Evolutionary conservation across 805 yeast genomes (phyloP).

Genomic region (Pichia rugopelliculosa): DNA sequence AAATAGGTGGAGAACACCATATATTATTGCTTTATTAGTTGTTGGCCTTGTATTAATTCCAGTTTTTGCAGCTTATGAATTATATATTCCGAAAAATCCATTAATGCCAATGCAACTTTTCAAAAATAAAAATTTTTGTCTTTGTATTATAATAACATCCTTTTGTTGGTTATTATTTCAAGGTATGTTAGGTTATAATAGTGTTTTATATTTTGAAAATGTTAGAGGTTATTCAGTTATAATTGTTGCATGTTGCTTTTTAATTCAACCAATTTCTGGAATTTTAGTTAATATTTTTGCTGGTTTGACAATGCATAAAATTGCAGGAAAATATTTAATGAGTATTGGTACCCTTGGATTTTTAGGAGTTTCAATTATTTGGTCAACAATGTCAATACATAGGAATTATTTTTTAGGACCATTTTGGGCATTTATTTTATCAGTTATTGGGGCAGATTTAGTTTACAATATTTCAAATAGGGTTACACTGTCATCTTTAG

Average conservation of each 20-base stretch:
- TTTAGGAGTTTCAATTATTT: conserved; percentile 31
- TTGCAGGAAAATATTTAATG: conserved; percentile 35
- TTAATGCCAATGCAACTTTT: conserved; percentile 41
- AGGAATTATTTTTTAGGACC: conserved; percentile 39
- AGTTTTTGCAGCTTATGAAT: conserved; percentile 32
- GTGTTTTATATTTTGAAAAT: conserved; percentile 37
- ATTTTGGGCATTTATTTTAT: conserved; percentile 34
- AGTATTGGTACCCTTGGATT: conserved; percentile 31
- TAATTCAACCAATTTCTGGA: conserved; percentile 39
- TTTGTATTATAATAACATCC: conserved; percentile 32
- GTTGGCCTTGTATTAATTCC: conserved; percentile 32
- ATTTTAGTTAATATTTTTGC: conserved; percentile 37
- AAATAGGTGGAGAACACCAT: conserved; percentile 40
- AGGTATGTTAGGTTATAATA: conserved; percentile 34
- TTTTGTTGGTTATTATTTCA: conserved; percentile 37
- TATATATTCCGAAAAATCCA: conserved; percentile 34
- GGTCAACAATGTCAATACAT: conserved; percentile 33
- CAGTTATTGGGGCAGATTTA: conserved; percentile 42
- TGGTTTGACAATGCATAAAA: conserved; percentile 37
- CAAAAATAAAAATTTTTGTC: conserved; percentile 31
- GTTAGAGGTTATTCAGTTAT: conserved; percentile 32
- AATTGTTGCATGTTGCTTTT: conserved; percentile 36
- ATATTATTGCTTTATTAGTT: conserved; percentile 37
- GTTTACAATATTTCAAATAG: conserved; percentile 39
- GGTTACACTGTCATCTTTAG: conserved; percentile 35